Evolutionary conservation across 495 filamentous ascomycete genomes (phyloP).

Genomic region (Cercophora samala): DNA sequence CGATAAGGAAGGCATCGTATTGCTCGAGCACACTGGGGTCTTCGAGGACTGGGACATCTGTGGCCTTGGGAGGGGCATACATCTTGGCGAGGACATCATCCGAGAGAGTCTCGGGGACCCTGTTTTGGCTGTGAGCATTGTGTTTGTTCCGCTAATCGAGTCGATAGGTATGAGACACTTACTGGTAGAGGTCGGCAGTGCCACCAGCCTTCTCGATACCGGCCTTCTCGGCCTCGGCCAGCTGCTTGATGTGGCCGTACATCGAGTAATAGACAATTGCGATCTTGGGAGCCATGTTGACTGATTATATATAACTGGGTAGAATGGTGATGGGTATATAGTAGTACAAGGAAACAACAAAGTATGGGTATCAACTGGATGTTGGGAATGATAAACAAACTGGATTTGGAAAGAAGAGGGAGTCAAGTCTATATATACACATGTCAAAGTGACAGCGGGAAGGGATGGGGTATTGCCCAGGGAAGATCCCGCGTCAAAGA

Average conservation of each 20-base stretch:
- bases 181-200: slow-evolving; percentile 76
- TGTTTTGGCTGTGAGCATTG: slow-evolving; percentile 26
- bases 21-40: slow-evolving; percentile 63
- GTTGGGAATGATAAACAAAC: neutral
- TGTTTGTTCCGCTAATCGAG: slow-evolving; percentile 6
- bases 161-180: slow-evolving; percentile 27
- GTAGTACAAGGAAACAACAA: slow-evolving; percentile 1
- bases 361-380: neutral
- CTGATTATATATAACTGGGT: neutral
- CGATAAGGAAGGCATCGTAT: slow-evolving; percentile 91
- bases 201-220: slow-evolving; percentile 90
- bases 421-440: slow-evolving; percentile 12
- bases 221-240: slow-evolving; percentile 86
- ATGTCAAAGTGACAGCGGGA: neutral
- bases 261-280: slow-evolving; percentile 94
- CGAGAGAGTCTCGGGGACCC: slow-evolving; percentile 81
- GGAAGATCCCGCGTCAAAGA: slow-evolving; percentile 13
- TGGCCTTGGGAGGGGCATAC: slow-evolving; percentile 76
- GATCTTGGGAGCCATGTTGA: slow-evolving; percentile 84
- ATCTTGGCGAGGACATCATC: slow-evolving; percentile 77
- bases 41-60: slow-evolving; percentile 58
- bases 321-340: slow-evolving; percentile 19
- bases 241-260: slow-evolving; percentile 83
- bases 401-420: neutral
- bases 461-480: neutral